phyloP scores from a whole-genome alignment of 305 asterid species.

The Salvia sclarea region DNA sequence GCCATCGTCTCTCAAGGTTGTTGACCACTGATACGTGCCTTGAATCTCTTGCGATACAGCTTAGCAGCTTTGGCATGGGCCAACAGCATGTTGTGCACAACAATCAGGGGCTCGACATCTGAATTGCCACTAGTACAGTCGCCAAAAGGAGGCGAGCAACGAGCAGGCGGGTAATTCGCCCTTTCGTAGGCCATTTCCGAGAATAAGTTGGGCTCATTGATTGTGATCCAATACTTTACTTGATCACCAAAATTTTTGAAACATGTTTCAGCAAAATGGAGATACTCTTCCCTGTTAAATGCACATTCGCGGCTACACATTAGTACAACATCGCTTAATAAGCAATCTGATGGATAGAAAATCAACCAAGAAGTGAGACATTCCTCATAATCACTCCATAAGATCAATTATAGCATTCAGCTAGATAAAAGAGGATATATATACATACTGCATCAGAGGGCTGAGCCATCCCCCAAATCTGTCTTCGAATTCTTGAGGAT shows the following conservation, averaged over 20 bases:
- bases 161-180: slow-evolving; percentile 62
- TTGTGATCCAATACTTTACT: slow-evolving; percentile 75
- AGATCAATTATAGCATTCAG: no score
- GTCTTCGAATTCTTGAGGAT: slow-evolving; percentile 75
- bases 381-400: no score
- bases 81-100: slow-evolving; percentile 64
- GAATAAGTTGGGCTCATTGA: slow-evolving; percentile 70
- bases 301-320: neutral
- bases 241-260: slow-evolving; percentile 71
- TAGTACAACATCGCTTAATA: no score
- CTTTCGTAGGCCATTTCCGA: slow-evolving; percentile 56
- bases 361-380: no score
- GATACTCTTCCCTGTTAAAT: slow-evolving; percentile 64
- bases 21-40: slow-evolving; percentile 36
- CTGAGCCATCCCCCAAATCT: slow-evolving; percentile 80
- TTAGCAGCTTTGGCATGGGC: slow-evolving; percentile 80
- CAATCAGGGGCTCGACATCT: slow-evolving; percentile 72
- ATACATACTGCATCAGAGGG: slow-evolving; percentile 71
- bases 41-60: slow-evolving; percentile 53
- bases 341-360: no score
- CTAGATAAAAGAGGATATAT: no score
- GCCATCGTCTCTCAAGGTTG: neutral
- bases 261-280: slow-evolving; percentile 67
- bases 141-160: slow-evolving; percentile 83
- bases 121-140: slow-evolving; percentile 71